Conservation (phyloP, 2,329 filamentous ascomycete genomes). For the Triangularia verruculosa region DNA sequence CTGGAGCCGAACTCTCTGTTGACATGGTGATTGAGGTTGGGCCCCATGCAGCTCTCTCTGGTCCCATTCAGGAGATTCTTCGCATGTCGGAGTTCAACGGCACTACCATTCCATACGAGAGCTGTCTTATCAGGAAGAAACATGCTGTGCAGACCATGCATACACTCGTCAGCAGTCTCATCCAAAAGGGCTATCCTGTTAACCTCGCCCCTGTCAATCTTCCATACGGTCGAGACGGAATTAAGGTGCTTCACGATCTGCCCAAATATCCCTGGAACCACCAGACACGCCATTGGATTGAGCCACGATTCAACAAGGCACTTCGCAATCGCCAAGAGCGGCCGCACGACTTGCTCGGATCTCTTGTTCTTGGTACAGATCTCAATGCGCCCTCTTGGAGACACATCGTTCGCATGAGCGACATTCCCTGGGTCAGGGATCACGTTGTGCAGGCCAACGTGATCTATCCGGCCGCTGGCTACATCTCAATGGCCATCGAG, state of each 20-base stretch:
- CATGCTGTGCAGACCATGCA: slow-evolving; percentile 32
- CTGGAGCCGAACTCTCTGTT: slow-evolving; percentile 22
- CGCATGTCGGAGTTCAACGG: slow-evolving; percentile 21
- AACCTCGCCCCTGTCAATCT: slow-evolving; percentile 34
- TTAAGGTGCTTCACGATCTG: slow-evolving; percentile 36
- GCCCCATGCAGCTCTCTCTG: slow-evolving; percentile 36
- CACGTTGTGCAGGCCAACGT: slow-evolving; percentile 48
- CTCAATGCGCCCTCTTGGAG: slow-evolving; percentile 36
- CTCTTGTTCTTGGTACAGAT: slow-evolving; percentile 30
- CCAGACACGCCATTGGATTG: slow-evolving; percentile 39
- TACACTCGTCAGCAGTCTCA: slow-evolving; percentile 30
- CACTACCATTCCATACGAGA: slow-evolving; percentile 18
- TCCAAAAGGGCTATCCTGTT: slow-evolving; percentile 32
- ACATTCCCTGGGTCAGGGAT: slow-evolving; percentile 46
- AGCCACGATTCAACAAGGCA: slow-evolving; percentile 35
- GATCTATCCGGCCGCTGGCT: slow-evolving; percentile 46
- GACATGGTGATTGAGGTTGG: slow-evolving; percentile 36
- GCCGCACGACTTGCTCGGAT: slow-evolving; percentile 41
- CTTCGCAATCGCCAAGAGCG: slow-evolving; percentile 35
- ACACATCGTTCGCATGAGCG: slow-evolving; percentile 35
- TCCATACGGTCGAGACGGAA: slow-evolving; percentile 28
- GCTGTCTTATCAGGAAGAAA: slow-evolving; percentile 23
- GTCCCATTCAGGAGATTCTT: slow-evolving; percentile 36
- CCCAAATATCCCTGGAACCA: slow-evolving; percentile 49
- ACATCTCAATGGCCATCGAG: slow-evolving; percentile 37